A percentile compares a stretch with the other conserved stretches of the same genome.
phyloP scores from a whole-genome alignment of 2,329 filamentous ascomycete species.

The Diaporthe nobilis region DNA sequence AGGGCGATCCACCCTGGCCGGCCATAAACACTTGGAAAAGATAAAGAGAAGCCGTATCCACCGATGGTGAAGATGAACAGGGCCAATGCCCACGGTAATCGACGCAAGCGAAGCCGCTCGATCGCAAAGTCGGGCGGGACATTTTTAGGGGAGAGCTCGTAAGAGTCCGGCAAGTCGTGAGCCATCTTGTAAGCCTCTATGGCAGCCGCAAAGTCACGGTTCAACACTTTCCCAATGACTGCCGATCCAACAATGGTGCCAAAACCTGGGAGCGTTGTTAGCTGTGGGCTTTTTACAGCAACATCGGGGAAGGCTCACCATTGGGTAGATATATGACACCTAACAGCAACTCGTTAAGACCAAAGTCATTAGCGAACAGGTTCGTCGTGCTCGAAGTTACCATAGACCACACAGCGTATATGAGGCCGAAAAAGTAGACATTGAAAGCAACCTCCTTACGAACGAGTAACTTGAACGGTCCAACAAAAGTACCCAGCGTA shows the following conservation, averaged over 20 bases:
- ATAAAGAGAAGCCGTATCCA: constrained; percentile 53
- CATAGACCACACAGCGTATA: constrained; percentile 65
- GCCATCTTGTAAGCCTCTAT: constrained; percentile 49
- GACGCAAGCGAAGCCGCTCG: constrained; percentile 55
- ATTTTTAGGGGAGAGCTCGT: constrained; percentile 46
- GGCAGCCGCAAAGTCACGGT: constrained; percentile 52
- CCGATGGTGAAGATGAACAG: constrained; percentile 53
- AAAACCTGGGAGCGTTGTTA: constrained; percentile 39
- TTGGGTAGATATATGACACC: constrained; percentile 49
- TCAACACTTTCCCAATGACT: constrained; percentile 58
- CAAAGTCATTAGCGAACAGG: constrained; percentile 52
- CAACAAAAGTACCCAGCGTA: constrained; percentile 51
- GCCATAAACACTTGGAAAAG: constrained; percentile 5
- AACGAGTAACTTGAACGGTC: constrained; percentile 56
- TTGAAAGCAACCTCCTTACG: constrained; percentile 62
- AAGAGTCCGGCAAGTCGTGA: constrained; percentile 46
- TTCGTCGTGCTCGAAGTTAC: constrained; percentile 59
- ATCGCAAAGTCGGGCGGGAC: constrained; percentile 57
- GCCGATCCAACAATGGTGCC: constrained; percentile 59
- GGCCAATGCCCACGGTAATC: constrained; percentile 55
- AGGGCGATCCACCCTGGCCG: constrained; percentile 47
- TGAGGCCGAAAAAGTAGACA: constrained; percentile 58
- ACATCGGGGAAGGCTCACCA: constrained; percentile 1
- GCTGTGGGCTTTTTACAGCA: not conserved
- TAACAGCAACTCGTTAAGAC: constrained; percentile 45